Conservation (phyloP, 495 filamentous ascomycete species). For the Hyphodiscus hymeniophilus region DNA sequence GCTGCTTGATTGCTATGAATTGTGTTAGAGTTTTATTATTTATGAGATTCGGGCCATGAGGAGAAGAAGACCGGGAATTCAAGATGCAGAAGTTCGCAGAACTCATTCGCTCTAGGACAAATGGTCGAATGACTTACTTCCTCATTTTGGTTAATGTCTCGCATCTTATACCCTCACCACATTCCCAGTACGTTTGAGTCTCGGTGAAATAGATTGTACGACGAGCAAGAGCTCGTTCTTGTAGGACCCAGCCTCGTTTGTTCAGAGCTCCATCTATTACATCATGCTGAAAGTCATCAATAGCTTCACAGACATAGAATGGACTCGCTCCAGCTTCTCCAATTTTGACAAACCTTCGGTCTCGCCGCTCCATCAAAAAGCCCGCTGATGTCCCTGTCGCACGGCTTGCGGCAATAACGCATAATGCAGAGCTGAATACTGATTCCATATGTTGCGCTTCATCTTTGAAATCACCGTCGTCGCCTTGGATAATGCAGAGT, state of each 20-base stretch:
- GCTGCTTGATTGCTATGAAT: slow-evolving; percentile 20
- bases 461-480: slow-evolving; percentile 10
- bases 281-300: slow-evolving; percentile 29
- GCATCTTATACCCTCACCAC: slow-evolving; percentile 30
- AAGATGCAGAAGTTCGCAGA: neutral
- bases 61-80: slow-evolving; percentile 3
- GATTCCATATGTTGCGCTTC: slow-evolving; percentile 17
- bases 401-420: slow-evolving; percentile 18
- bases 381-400: slow-evolving; percentile 14
- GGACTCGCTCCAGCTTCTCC: neutral
- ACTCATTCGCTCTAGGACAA: neutral
- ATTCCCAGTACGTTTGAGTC: slow-evolving; percentile 8
- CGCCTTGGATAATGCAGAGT: slow-evolving; percentile 21
- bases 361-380: slow-evolving; percentile 6
- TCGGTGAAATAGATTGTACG: slow-evolving; percentile 12
- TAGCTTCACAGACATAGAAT: slow-evolving; percentile 14
- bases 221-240: slow-evolving; percentile 9
- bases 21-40: too few relatives aligned
- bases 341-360: neutral
- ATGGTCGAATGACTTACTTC: slow-evolving; percentile 1
- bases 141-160: slow-evolving; percentile 6
- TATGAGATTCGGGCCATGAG: too few relatives aligned
- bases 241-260: slow-evolving; percentile 18
- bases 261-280: slow-evolving; percentile 27
- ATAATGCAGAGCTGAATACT: slow-evolving; percentile 17